These are phyloP conservation scores for Bipolaris oryzae DNA, from an alignment of 2,329 filamentous ascomycete species.

Conservation along the genomic window DNA sequence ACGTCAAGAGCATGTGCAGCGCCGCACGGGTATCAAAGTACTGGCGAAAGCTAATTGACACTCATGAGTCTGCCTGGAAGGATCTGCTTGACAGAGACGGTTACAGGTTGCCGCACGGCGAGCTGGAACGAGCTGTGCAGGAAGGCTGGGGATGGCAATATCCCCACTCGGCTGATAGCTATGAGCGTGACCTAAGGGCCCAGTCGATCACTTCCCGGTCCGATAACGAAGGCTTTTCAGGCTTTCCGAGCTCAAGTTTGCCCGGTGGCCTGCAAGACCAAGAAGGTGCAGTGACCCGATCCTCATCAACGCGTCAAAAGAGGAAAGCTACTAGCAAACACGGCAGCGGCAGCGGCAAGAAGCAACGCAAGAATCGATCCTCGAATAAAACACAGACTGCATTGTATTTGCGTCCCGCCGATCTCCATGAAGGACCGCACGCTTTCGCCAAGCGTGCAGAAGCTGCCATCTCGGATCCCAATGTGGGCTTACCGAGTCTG, in stretches of 20 bases:
- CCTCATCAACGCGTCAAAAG: constrained; percentile 46
- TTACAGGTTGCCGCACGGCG: constrained; percentile 76
- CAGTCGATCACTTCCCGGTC: constrained; percentile 45
- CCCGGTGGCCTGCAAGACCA: constrained; percentile 25
- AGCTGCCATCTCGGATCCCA: constrained; percentile 78
- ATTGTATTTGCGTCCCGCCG: constrained; percentile 55
- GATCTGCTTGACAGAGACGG: constrained; percentile 85
- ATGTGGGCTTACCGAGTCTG: constrained; percentile 77
- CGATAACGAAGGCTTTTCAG: constrained; percentile 47
- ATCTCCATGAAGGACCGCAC: constrained; percentile 77
- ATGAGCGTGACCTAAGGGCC: constrained; percentile 79
- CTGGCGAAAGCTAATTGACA: constrained; percentile 89
- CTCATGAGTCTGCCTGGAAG: constrained; percentile 96
- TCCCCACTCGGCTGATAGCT: constrained; percentile 74
- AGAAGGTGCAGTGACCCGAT: constrained; percentile 39
- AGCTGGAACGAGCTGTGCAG: constrained; percentile 81
- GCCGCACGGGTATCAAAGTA: constrained; percentile 92
- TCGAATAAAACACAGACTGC: constrained; percentile 50
- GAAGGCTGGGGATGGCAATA: constrained; percentile 99
- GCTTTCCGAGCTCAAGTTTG: constrained; percentile 31
- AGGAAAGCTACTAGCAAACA: constrained; percentile 47
- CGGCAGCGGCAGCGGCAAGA: constrained; percentile 55
- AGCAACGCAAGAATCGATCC: constrained; percentile 60
- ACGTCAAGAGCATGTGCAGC: constrained; percentile 82
- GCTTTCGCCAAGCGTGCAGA: constrained; percentile 87